Conservation (phyloP, 192 early-diverging fungal genomes). For the Spinellus fusiger region DNA sequence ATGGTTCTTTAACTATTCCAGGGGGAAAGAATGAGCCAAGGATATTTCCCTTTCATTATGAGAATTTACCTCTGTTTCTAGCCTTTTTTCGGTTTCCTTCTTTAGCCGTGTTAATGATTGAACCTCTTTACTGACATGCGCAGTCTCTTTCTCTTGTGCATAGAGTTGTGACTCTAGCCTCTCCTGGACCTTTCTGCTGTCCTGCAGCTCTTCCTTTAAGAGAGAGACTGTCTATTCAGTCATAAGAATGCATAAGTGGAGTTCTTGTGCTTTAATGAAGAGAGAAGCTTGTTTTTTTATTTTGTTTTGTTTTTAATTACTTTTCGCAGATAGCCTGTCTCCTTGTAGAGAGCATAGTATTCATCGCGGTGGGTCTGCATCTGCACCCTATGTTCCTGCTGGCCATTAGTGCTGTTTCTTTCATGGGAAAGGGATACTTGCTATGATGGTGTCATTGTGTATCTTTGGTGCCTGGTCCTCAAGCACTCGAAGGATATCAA, state of each 20-base stretch:
- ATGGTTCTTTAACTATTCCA: slow-evolving; percentile 21
- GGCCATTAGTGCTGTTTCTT: no score
- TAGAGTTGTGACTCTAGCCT: slow-evolving; percentile 40
- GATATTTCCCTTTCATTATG: neutral
- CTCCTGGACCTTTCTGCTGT: slow-evolving; percentile 7
- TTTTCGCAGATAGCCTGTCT: slow-evolving; percentile 12
- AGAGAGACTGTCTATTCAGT: neutral
- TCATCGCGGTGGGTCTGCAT: neutral
- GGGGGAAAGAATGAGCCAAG: neutral
- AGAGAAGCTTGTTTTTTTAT: no score
- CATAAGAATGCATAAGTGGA: no score
- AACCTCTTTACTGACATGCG: slow-evolving; percentile 29
- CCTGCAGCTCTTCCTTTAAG: neutral
- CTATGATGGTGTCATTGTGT: neutral
- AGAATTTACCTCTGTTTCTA: slow-evolving; percentile 20
- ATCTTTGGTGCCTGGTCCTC: neutral
- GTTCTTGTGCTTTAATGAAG: no score
- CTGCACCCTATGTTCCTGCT: neutral
- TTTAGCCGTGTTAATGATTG: slow-evolving; percentile 25
- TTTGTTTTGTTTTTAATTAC: no score
- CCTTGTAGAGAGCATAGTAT: neutral
- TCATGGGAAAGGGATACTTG: slow-evolving; percentile 4
- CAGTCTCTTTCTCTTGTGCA: slow-evolving; percentile 31
- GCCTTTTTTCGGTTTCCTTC: slow-evolving; percentile 36
- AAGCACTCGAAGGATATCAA: neutral